phyloP scores from a whole-genome alignment of 768 basidiomycete species.

The Tremella yokohamensis region DNA sequence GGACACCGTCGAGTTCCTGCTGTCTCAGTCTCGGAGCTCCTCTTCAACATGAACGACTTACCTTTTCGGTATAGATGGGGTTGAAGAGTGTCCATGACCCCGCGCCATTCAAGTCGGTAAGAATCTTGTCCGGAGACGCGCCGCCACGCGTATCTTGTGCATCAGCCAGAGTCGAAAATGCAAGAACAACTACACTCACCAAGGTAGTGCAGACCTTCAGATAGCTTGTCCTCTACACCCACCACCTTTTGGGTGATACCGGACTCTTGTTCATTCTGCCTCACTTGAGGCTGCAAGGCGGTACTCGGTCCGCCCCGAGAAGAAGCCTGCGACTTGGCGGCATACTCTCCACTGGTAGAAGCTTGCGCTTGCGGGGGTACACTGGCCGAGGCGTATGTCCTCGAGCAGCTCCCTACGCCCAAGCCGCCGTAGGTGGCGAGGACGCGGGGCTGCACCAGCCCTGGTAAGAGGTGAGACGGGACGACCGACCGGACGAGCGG shows the following conservation, averaged over 20 bases:
- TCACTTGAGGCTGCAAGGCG: conserved; percentile 28
- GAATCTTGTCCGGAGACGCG: conserved; percentile 18
- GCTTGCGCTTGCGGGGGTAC: too few relatives aligned
- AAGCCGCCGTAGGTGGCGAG: too few relatives aligned
- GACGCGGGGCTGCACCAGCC: too few relatives aligned
- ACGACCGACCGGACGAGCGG: too few relatives aligned
- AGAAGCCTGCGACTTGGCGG: too few relatives aligned
- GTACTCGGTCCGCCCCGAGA: conserved; percentile 8
- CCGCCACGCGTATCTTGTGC: conserved; percentile 7
- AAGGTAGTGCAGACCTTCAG: conserved; percentile 48
- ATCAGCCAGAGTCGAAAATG: conserved; percentile 3
- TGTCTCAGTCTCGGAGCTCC: conserved; percentile 7
- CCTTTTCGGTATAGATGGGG: conserved; percentile 70
- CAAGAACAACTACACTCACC: conserved; percentile 25
- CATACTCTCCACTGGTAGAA: too few relatives aligned
- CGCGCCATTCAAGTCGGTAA: conserved; percentile 34
- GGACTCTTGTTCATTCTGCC: conserved; percentile 22
- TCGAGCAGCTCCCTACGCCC: too few relatives aligned
- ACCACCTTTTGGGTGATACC: conserved; percentile 17
- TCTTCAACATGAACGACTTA: conserved; percentile 20
- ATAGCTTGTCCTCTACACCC: conserved; percentile 31
- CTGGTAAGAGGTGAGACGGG: too few relatives aligned
- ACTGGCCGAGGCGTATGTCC: too few relatives aligned
- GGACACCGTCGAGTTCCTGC: conserved; percentile 54
- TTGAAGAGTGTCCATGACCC: conserved; percentile 80